Base-by-base conservation (phyloP, 352 stramenopile species). In the Globisporangium lucens region DNA sequence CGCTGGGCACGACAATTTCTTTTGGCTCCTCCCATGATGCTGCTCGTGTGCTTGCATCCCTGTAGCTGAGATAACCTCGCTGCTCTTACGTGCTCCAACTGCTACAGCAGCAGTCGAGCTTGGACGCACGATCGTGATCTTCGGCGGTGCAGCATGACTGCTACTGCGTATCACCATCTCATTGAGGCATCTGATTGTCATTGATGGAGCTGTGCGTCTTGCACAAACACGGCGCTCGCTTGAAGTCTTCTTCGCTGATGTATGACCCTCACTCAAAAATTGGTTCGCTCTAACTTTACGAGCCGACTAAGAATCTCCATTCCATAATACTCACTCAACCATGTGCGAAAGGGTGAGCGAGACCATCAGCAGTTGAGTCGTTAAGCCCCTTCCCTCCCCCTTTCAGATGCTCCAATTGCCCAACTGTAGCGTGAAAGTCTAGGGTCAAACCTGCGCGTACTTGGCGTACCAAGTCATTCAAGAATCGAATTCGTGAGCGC, bases 81-180 rank as follows among this genome's bases (percentile, higher is more conserved):
- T 59, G 17, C 17, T 43, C 29, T 8, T 59, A 29, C 4, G 5
- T 24, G 29, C 29, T 15, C 29, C 29, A 29, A 4, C 15, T n/a
- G 51, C 22, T 15, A 53, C 17, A 8, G 24, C 33, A 30, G 69
- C 63, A 41, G 72, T 70, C 8, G 75, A 70, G 51, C 68, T 70
- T 29, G 72, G 75, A 46, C 75, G 59, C 5, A 68, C 51, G 55
- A 79, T 77, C 29, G 75, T 47, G 56, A 80, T 47, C 61, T 61
- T 64, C 56, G 73, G 73, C 24, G 70, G 66, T 33, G 63, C 63
- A 47, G 63, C n/a, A 6, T 61, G 63, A 2, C 10, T 55, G 30
- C 33, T 61, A 7, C 29, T 60, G 29, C 7, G 24, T 17, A 22
- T 29, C 10, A 47, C 47, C 56, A 61, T 30, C 30, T 35, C 55